These are phyloP conservation scores for Chlamydomonas reinhardtii DNA, from an alignment of 163 green algal species.

Conservation along the genomic window DNA sequence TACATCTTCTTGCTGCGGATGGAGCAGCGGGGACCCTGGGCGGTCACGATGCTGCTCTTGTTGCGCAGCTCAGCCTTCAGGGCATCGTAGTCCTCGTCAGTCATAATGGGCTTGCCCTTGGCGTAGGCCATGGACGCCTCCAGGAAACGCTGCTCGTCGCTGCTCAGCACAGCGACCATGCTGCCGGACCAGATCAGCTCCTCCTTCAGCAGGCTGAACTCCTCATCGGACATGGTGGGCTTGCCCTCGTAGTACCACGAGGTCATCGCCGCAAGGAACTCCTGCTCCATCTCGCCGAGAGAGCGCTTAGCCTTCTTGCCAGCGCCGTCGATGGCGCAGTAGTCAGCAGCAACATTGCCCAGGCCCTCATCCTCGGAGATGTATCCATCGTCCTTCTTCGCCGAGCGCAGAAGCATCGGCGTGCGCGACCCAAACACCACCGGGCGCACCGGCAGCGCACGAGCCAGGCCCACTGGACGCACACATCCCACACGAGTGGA, in stretches of 20 bases:
- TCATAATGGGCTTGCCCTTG: conserved; percentile 85
- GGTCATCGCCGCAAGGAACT: conserved; percentile 90
- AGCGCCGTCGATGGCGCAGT: conserved; percentile 53
- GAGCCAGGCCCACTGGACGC: background rate
- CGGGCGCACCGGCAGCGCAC: background rate
- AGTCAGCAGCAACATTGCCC: conserved; percentile 54
- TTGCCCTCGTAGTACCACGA: conserved; percentile 87
- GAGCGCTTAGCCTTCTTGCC: conserved; percentile 58
- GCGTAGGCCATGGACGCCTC: conserved; percentile 84
- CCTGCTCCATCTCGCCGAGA: conserved; percentile 94
- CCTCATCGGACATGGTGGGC: conserved; percentile 87
- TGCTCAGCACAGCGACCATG: conserved; percentile 87
- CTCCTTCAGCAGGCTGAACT: conserved; percentile 95
- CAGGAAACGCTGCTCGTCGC: conserved; percentile 90
- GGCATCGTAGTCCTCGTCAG: conserved; percentile 91
- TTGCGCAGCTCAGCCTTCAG: conserved; percentile 88
- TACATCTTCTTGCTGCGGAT: conserved; percentile 89
- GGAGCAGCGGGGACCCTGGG: conserved; percentile 91
- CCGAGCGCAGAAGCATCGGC: conserved; percentile 1
- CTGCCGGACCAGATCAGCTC: conserved; percentile 96
- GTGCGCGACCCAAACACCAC: conserved; percentile 17
- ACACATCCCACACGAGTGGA: background rate
- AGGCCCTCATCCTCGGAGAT: conserved; percentile 41
- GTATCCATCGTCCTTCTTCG: background rate
- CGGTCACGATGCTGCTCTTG: conserved; percentile 76